Evolutionary conservation across 2,329 filamentous ascomycete genomes (phyloP).

Genomic region (Colletotrichum spaethianum): DNA sequence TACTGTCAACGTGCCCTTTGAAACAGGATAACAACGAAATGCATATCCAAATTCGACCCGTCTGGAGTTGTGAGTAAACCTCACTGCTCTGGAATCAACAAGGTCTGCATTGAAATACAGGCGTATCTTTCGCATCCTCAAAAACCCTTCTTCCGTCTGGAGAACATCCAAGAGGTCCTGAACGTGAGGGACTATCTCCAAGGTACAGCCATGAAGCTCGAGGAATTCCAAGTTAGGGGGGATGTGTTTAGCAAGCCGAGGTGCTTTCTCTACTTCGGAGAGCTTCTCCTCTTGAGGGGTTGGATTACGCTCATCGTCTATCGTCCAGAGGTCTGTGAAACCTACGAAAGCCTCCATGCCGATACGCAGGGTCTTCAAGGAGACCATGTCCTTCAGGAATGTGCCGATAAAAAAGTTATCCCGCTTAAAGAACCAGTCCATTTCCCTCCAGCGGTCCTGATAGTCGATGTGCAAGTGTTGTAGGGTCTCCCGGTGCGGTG

Average conservation of each 20-base stretch:
- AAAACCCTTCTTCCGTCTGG: not conserved
- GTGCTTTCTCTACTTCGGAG: not conserved
- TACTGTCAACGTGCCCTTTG: no score
- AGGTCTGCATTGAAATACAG: not conserved
- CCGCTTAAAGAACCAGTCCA: not conserved
- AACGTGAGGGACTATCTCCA: not conserved
- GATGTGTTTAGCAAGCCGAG: not conserved
- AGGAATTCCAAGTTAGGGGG: slow-evolving; percentile 2
- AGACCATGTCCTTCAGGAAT: not conserved
- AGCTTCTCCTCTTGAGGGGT: not conserved
- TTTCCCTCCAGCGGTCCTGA: not conserved
- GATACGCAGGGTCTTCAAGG: slow-evolving; percentile 2
- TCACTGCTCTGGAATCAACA: not conserved
- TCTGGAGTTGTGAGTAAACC: not conserved
- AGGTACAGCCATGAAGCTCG: not conserved
- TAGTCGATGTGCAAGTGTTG: slow-evolving; percentile 7
- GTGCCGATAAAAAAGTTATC: slow-evolving; percentile 4
- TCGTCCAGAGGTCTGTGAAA: slow-evolving; percentile 1
- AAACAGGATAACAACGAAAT: not conserved
- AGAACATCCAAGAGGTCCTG: not conserved
- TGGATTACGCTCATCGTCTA: not conserved
- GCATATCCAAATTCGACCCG: not conserved
- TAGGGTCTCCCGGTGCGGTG: not conserved
- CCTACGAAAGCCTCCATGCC: slow-evolving; percentile 20
- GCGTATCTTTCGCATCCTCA: not conserved